Percentiles rank a stretch among this genome's conserved stretches.
Conservation (phyloP, 2,329 filamentous ascomycete species). For the Emergomyces pasteurianus region DNA sequence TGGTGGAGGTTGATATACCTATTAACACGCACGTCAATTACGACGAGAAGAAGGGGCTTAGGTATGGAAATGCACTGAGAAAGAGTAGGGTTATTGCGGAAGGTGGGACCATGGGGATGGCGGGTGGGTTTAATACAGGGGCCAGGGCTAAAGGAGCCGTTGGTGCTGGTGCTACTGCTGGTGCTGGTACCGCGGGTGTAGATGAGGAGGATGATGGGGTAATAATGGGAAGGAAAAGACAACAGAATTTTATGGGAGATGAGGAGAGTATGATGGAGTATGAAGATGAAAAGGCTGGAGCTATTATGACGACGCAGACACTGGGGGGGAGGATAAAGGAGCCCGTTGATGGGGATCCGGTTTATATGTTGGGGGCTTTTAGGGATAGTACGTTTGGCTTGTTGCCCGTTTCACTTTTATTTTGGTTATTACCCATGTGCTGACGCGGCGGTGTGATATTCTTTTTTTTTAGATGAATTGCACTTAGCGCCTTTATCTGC, state of each 20-base stretch:
- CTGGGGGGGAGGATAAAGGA: slow-evolving; percentile 69
- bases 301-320: slow-evolving; percentile 63
- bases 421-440: slow-evolving; percentile 1
- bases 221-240: background rate
- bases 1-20: slow-evolving; percentile 87
- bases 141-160: background rate
- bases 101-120: slow-evolving; percentile 58
- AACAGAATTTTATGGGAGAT: slow-evolving; percentile 15
- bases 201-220: slow-evolving; percentile 8
- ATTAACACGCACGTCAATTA: slow-evolving; percentile 62
- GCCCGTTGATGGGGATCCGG: slow-evolving; percentile 55
- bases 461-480: slow-evolving; percentile 52
- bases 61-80: slow-evolving; percentile 66
- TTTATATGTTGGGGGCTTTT: slow-evolving; percentile 89
- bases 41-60: slow-evolving; percentile 69
- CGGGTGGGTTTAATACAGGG: slow-evolving; percentile 54
- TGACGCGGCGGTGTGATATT: slow-evolving; percentile 1
- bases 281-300: slow-evolving; percentile 27
- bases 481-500: slow-evolving; percentile 76
- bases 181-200: slow-evolving; percentile 3
- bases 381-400: slow-evolving; percentile 50
- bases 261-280: slow-evolving; percentile 12
- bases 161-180: slow-evolving; percentile 15
- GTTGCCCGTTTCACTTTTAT: background rate
- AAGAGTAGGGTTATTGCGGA: slow-evolving; percentile 42